Base-by-base conservation (phyloP, 2,329 filamentous ascomycete genomes). In the Diaporthe sp. region DNA sequence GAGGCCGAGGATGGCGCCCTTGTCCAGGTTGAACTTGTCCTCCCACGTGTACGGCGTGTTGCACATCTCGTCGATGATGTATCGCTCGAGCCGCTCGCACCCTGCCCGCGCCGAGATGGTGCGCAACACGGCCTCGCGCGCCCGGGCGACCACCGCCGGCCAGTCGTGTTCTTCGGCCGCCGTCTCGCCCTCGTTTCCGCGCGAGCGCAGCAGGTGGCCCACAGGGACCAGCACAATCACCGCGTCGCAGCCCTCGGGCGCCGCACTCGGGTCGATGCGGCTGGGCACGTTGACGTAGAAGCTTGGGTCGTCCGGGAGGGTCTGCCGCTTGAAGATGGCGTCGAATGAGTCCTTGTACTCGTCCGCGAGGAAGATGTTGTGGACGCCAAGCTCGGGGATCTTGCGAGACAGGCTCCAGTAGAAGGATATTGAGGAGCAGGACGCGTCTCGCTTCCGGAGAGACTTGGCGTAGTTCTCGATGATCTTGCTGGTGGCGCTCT, bases 231-330 rank as follows among this genome's bases (percentile, higher is more conserved):
- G 87, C 1, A 94, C 92, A 19, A 94, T 91, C 62, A 95, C 83
- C 1, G 89, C 86, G 80, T 95, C 94, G 78, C 89, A 89, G 1
- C 89, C 91, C 3, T 86, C 82, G 0, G 94, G 94, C 0, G 94
- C 93, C 1, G 94, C 94, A 0, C 88, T 88, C 0, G 90, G 85
- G 78, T 95, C 94, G 10, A 94, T 88, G 17, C 93, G 88, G 62
- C 90, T 93, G 0, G 94, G 94, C 0, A 95, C 93, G 80, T 95
- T 94, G 83, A 95, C 90, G 83, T 95, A 95, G 85, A 95, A 95
- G 74, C 90, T 93, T 0, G 93, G 93, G 75, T 94, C 88, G 1
- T 88, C 82, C 1, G 94, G 94, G 12, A 95, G 90, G 3, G 88
- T 84, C 76, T 94, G 91, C 42, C 90, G 85, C 78, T 93, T 91